These are phyloP conservation scores for Zelopaecilomyces penicillatus DNA, from an alignment of 2,329 filamentous ascomycete species.

Conservation along the genomic window DNA sequence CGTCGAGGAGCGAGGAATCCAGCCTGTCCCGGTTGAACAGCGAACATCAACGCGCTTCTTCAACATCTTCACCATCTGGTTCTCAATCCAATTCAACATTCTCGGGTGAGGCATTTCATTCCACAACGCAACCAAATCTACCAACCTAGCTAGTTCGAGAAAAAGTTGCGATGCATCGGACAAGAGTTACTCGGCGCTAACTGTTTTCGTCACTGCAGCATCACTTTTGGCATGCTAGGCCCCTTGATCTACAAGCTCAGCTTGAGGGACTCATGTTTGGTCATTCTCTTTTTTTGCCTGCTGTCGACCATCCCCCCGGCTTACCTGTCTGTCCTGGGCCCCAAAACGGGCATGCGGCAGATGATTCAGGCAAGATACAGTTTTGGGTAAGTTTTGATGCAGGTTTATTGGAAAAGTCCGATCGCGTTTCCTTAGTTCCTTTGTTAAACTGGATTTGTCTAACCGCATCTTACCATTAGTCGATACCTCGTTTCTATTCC, in stretches of 20 bases:
- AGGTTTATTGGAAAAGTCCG: no score
- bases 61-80: constrained; percentile 42
- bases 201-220: constrained; percentile 23
- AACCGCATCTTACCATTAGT: constrained; percentile 17
- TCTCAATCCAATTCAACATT: constrained; percentile 40
- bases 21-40: constrained; percentile 34
- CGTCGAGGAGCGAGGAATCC: constrained; percentile 37
- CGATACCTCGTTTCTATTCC: constrained; percentile 51
- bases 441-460: neutral
- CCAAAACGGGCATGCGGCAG: constrained; percentile 56
- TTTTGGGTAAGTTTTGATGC: constrained; percentile 38
- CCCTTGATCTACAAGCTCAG: constrained; percentile 45
- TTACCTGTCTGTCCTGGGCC: constrained; percentile 49
- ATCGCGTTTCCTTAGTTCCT: no score
- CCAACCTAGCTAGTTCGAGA: no score
- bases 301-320: constrained; percentile 45
- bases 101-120: constrained; percentile 25
- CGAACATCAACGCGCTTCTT: constrained; percentile 31
- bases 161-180: neutral
- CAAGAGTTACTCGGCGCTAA: neutral
- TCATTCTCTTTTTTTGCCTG: constrained; percentile 57
- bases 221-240: constrained; percentile 57
- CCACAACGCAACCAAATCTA: neutral
- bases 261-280: constrained; percentile 46
- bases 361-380: constrained; percentile 57